These are phyloP conservation scores for Amaranthus tricolor DNA, from an alignment of 179 eudicot genomes.

Conservation along the genomic window DNA sequence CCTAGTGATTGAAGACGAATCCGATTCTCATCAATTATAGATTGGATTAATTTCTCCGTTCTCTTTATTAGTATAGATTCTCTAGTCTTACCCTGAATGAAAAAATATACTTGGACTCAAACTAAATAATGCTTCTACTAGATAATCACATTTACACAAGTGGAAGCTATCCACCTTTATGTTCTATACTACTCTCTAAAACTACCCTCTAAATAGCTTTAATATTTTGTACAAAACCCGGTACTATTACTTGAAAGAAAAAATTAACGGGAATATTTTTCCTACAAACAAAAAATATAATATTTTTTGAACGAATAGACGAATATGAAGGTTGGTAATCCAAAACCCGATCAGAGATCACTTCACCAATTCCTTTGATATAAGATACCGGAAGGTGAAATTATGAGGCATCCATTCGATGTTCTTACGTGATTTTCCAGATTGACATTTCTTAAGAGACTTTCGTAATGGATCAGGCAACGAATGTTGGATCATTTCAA, in stretches of 20 bases:
- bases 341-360: neutral
- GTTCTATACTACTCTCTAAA: slow-evolving; percentile 26
- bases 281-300: slow-evolving; percentile 13
- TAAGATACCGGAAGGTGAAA: slow-evolving; percentile 76
- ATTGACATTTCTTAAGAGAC: slow-evolving; percentile 61
- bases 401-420: slow-evolving; percentile 83
- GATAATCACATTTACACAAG: slow-evolving; percentile 30
- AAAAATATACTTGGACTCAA: slow-evolving; percentile 13
- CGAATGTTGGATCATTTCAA: slow-evolving; percentile 76
- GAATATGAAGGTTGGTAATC: neutral
- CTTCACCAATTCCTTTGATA: slow-evolving; percentile 65
- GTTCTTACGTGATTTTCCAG: slow-evolving; percentile 54
- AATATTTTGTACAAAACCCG: slow-evolving; percentile 22
- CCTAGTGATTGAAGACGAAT: too few relatives aligned
- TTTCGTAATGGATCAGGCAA: slow-evolving; percentile 70
- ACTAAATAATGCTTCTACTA: neutral
- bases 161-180: slow-evolving; percentile 4
- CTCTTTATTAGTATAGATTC: too few relatives aligned
- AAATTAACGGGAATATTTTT: neutral
- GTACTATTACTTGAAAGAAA: slow-evolving; percentile 14
- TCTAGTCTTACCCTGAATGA: neutral
- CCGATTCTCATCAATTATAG: too few relatives aligned
- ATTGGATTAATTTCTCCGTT: too few relatives aligned
- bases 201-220: slow-evolving; percentile 10
- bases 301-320: neutral